Percentiles rank a stretch among this genome's conserved stretches.
These are phyloP conservation scores for Fusarium continuum DNA, from an alignment of 2,329 filamentous ascomycete species.

Conservation along the genomic window DNA sequence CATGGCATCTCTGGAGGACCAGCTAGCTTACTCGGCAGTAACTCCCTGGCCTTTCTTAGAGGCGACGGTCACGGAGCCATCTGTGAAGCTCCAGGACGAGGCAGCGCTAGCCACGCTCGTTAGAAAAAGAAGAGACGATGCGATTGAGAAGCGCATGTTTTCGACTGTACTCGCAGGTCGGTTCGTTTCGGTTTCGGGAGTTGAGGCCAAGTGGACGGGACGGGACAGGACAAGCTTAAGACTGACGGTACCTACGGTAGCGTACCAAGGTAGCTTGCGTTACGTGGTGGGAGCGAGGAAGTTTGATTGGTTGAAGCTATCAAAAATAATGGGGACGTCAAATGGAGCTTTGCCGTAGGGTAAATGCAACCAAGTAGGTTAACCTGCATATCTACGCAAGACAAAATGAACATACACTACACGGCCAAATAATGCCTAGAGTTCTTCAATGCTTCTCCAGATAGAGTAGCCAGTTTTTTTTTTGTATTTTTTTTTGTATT, in stretches of 20 bases:
- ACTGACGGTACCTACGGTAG: conserved; percentile 31
- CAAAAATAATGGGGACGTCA: conserved; percentile 8
- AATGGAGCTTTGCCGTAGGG: conserved; percentile 22
- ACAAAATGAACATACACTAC: no score
- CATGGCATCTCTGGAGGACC: conserved; percentile 23
- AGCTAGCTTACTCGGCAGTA: conserved; percentile 71
- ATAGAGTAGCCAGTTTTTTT: no score
- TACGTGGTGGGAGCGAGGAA: conserved; percentile 44
- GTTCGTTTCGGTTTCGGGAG: conserved; percentile 29
- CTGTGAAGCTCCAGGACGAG: conserved; percentile 76
- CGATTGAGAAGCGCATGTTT: conserved; percentile 52
- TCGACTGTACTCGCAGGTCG: conserved; percentile 31
- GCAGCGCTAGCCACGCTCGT: conserved; percentile 62
- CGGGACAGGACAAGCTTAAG: conserved; percentile 45
- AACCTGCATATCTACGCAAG: no score
- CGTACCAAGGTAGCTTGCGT: conserved; percentile 30
- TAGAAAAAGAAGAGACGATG: conserved; percentile 56
- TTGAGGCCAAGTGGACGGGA: conserved; percentile 40
- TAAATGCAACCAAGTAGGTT: not conserved
- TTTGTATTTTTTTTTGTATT: no score
- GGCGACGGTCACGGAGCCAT: conserved; percentile 72
- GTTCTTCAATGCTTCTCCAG: no score
- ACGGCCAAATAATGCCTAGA: no score
- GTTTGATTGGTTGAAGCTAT: conserved; percentile 41
- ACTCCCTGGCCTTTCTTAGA: conserved; percentile 70